Evolutionary conservation across 2,329 filamentous ascomycete genomes (phyloP), one percentile per base, ranked within the genome.

Genomic region (Epichloe hybrida): DNA sequence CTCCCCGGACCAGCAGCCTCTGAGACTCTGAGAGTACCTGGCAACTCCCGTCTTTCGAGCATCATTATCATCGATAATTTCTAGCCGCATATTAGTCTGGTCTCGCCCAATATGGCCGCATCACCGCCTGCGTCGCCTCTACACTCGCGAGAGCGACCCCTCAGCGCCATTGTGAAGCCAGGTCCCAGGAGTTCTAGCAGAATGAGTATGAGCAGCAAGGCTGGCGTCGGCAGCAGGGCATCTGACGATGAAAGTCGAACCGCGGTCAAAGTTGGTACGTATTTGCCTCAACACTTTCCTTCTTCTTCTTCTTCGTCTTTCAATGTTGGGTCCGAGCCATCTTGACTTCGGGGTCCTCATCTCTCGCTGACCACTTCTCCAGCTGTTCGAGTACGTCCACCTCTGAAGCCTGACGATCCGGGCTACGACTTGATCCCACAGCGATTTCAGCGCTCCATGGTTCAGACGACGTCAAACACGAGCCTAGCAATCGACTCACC

Each of bases 401-500:
- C 91, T 50, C 75, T 97, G 52, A 82, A 83, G 59, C 74, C 88
- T 5, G 79, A 78, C 57, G 93, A 98, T 66, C 93, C 93, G 5
- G 91, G 90, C 55, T 98, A 79, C 72, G 93, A 98, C 56, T 80
- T 97, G 57, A 93, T 98, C 52, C 93, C 93, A 13, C 90, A 95
- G 67, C 83, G 93, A 62, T 98, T 98, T 64, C 91, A 95, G 67
- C 81, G 85, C 56, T 84, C 90, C 39, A 95, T 91, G 74, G 89
- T 94, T 55, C 89, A 96, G 57, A 87, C 91, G 53, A 89, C 84
- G 11, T 88, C 88, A 15, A 77, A 86, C 43, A 96, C 88, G 6
- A 95, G 80, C 64, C 72, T 98, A 46, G 77, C 87, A 23, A 88
- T 98, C 58, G 93, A 97, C 62, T 86, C 90, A 2, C 85, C 89